Conservation (phyloP, 306 rosid genomes). For the Vigna hirtella region DNA sequence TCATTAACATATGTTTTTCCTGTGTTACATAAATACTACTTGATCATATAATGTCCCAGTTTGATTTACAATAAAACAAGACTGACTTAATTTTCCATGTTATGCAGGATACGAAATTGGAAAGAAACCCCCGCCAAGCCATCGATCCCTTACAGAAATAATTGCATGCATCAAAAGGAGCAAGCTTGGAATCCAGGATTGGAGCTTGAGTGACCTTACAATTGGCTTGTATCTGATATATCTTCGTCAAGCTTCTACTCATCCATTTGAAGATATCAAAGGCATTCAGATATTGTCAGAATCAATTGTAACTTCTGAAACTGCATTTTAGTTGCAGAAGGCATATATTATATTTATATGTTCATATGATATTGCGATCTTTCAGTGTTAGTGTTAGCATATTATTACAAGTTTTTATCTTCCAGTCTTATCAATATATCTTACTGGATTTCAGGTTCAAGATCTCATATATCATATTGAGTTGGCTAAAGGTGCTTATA, state of each 20-base stretch:
- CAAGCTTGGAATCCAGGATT: slow-evolving; percentile 87
- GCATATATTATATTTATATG: slow-evolving; percentile 21
- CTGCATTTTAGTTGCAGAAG: slow-evolving; percentile 39
- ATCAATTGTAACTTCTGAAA: slow-evolving; percentile 64
- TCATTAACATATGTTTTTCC: slow-evolving; percentile 4
- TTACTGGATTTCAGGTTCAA: slow-evolving; percentile 70
- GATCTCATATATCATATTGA: slow-evolving; percentile 88
- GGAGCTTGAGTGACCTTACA: slow-evolving; percentile 97
- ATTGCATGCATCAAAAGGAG: slow-evolving; percentile 76
- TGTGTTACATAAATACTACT: not conserved
- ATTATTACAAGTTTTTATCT: slow-evolving; percentile 2
- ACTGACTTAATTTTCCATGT: slow-evolving; percentile 36
- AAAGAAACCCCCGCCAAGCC: slow-evolving; percentile 60
- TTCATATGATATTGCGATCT: slow-evolving; percentile 36
- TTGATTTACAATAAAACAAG: slow-evolving; percentile 38
- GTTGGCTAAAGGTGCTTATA: slow-evolving; percentile 85
- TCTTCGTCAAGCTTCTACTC: slow-evolving; percentile 85
- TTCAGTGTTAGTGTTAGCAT: slow-evolving; percentile 33
- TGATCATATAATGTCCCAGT: slow-evolving; percentile 12
- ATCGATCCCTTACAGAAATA: slow-evolving; percentile 79
- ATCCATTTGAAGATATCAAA: slow-evolving; percentile 68
- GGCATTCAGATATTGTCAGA: slow-evolving; percentile 77
- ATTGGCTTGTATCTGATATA: slow-evolving; percentile 86
- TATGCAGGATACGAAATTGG: slow-evolving; percentile 63
- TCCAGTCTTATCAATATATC: not conserved